These are phyloP conservation scores for Breviolum minutum DNA, from an alignment of 73 alveolate genomes.

Conservation along the genomic window DNA sequence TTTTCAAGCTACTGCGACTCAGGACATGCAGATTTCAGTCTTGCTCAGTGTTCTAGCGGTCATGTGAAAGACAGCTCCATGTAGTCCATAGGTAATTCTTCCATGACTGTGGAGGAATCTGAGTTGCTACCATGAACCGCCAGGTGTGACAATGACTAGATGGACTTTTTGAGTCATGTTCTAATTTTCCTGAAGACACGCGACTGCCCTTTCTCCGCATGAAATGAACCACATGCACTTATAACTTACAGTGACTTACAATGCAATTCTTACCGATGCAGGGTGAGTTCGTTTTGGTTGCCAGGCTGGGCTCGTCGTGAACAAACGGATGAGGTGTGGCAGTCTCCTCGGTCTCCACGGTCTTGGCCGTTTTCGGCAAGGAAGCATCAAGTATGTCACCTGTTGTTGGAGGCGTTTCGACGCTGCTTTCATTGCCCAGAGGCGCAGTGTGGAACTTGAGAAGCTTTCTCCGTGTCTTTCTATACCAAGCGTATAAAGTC, in stretches of 20 bases:
- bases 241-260: background rate
- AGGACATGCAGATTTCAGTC: background rate
- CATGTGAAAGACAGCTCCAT: background rate
- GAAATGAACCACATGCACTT: background rate
- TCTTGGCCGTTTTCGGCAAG: no score
- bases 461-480: background rate
- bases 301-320: background rate
- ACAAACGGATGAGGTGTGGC: background rate
- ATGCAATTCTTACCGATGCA: background rate
- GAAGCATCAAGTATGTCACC: background rate
- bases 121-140: slow-evolving; percentile 85
- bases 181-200: background rate
- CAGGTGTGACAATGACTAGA: background rate
- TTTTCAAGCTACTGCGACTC: slow-evolving; percentile 59
- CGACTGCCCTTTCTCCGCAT: background rate
- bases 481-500: background rate
- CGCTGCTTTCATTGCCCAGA: slow-evolving; percentile 41
- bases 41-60: background rate
- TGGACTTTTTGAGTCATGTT: background rate
- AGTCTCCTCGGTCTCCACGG: background rate
- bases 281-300: background rate
- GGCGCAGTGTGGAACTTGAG: background rate
- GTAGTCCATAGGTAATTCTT: background rate
- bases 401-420: background rate
- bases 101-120: background rate